A percentile compares a stretch with the other conserved stretches of the same genome.
phyloP scores from a whole-genome alignment of 345 rosid genomes.

The Moricandia moricandioides region DNA sequence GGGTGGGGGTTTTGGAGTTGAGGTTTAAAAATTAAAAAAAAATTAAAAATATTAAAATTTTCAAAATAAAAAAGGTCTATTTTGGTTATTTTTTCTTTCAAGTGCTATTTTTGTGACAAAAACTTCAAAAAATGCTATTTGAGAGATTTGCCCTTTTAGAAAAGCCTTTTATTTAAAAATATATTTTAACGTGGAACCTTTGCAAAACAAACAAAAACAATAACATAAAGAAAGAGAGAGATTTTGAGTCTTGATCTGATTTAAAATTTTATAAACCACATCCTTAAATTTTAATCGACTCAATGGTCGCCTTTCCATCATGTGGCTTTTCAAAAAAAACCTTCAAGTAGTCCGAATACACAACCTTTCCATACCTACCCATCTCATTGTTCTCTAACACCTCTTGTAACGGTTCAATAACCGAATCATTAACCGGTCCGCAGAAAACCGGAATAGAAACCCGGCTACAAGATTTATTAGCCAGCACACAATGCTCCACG shows the following conservation, averaged over 20 bases:
- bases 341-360: conserved; percentile 36
- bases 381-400: conserved; percentile 25
- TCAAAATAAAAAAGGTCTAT: too few relatives aligned
- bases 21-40: too few relatives aligned
- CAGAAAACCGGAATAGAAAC: conserved; percentile 38
- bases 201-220: not conserved
- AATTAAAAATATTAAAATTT: too few relatives aligned
- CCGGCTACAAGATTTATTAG: conserved; percentile 27
- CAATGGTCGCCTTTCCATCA: conserved; percentile 34
- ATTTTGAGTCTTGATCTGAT: not conserved
- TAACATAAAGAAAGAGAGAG: not conserved
- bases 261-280: not conserved
- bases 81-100: too few relatives aligned
- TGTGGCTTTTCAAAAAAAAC: conserved; percentile 30
- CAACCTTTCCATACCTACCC: conserved; percentile 26
- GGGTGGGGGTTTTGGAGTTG: too few relatives aligned
- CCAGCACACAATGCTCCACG: conserved; percentile 36
- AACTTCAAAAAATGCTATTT: too few relatives aligned
- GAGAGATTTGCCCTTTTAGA: too few relatives aligned
- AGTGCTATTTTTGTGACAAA: too few relatives aligned
- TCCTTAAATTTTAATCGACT: conserved; percentile 13
- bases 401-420: conserved; percentile 30
- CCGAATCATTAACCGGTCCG: conserved; percentile 31
- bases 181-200: not conserved
- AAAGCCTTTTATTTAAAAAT: not conserved